A percentile compares a stretch with the other conserved stretches of the same genome.
Evolutionary conservation across 805 yeast genomes (phyloP).

Genomic region (Candida peoriensis): DNA sequence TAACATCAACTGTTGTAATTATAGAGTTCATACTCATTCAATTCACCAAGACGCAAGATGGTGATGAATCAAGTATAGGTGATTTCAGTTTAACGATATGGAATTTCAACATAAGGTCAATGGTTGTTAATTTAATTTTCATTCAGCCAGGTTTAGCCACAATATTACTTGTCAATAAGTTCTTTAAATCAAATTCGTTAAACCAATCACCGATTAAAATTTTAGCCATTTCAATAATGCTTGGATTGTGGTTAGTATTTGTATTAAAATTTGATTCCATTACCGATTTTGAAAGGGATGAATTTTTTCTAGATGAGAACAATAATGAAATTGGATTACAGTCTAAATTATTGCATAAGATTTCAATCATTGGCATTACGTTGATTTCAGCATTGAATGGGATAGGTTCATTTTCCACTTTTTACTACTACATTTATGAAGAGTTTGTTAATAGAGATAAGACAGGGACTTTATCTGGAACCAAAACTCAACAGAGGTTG

Average conservation of each 20-base stretch:
- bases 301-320: constrained; percentile 6
- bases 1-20: constrained; percentile 14
- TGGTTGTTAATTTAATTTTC: constrained; percentile 12
- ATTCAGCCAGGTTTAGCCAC: constrained; percentile 17
- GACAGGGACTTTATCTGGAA: no score
- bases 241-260: constrained; percentile 16
- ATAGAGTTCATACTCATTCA: constrained; percentile 22
- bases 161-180: constrained; percentile 16
- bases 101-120: constrained; percentile 6
- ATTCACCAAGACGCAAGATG: constrained; percentile 9
- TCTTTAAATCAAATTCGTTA: constrained; percentile 10
- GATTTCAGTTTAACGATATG: constrained; percentile 5
- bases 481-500: constrained; percentile 7
- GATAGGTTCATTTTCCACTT: constrained; percentile 24
- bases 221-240: constrained; percentile 1
- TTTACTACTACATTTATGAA: constrained; percentile 20
- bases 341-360: constrained; percentile 14
- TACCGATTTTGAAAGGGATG: constrained; percentile 16
- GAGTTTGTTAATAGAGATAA: constrained; percentile 4
- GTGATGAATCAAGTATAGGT: constrained; percentile 1
- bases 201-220: constrained; percentile 9
- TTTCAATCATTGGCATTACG: constrained; percentile 24
- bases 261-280: constrained; percentile 16
- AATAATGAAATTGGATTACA: no score
- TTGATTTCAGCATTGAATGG: constrained; percentile 23